Evolutionary conservation across 805 yeast species (phyloP).

Genomic region (Starmerella floris): DNA sequence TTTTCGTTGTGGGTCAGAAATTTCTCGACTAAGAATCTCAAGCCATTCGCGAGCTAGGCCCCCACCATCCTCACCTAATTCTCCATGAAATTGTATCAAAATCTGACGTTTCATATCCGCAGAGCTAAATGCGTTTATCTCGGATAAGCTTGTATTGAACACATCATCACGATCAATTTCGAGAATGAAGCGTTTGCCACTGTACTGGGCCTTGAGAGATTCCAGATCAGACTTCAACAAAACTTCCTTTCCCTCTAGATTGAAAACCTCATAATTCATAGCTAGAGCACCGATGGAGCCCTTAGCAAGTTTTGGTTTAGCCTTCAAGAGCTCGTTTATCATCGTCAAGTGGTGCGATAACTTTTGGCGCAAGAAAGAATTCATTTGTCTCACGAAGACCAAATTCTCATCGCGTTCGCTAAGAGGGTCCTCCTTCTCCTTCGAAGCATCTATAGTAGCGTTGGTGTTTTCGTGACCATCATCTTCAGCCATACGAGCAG

Average conservation of each 20-base stretch:
- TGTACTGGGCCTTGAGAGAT: slow-evolving; percentile 19
- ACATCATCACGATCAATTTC: slow-evolving; percentile 79
- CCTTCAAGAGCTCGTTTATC: slow-evolving; percentile 79
- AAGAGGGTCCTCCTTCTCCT: too few relatives aligned
- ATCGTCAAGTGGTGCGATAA: slow-evolving; percentile 50
- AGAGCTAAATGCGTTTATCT: slow-evolving; percentile 57
- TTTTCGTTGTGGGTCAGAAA: slow-evolving; percentile 93
- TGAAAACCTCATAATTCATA: slow-evolving; percentile 74
- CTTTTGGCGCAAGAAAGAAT: slow-evolving; percentile 34
- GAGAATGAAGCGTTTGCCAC: slow-evolving; percentile 40
- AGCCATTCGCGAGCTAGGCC: slow-evolving; percentile 97
- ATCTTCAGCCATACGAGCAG: not conserved
- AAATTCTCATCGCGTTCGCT: not conserved
- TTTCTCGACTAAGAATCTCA: slow-evolving; percentile 82
- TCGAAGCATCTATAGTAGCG: not conserved
- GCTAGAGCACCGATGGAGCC: slow-evolving; percentile 90
- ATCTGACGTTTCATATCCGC: slow-evolving; percentile 43
- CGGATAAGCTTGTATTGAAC: slow-evolving; percentile 76
- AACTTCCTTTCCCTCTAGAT: slow-evolving; percentile 84
- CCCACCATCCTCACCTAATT: slow-evolving; percentile 95
- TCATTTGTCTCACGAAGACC: not conserved
- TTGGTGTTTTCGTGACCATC: not conserved
- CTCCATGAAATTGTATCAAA: slow-evolving; percentile 78
- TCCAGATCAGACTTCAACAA: slow-evolving; percentile 60
- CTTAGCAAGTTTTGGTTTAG: slow-evolving; percentile 84